Conservation (phyloP, 345 rosid genomes). For the Sapria himalayana region DNA sequence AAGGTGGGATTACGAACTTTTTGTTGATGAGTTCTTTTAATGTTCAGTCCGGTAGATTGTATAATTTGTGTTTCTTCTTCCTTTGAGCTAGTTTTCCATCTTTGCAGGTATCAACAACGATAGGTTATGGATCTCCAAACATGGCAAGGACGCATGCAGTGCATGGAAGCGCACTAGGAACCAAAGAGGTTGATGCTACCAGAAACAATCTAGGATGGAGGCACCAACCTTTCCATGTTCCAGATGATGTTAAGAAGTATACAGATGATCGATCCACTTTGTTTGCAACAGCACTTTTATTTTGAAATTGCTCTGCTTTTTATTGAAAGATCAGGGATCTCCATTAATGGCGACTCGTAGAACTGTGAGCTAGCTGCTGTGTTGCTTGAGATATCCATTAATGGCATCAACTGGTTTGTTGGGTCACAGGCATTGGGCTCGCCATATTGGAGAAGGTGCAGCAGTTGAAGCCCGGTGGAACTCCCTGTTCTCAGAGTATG, state of each 20-base stretch:
- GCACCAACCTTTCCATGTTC: constrained; percentile 78
- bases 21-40: neutral
- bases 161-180: constrained; percentile 89
- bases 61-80: no score
- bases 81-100: neutral
- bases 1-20: constrained; percentile 29
- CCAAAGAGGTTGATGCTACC: constrained; percentile 99
- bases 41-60: no score
- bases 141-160: constrained; percentile 88
- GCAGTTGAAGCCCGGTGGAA: constrained; percentile 79
- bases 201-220: constrained; percentile 97
- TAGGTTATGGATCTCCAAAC: constrained; percentile 97
- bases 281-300: no score
- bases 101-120: constrained; percentile 67
- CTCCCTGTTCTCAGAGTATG: constrained; percentile 62
- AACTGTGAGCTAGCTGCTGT: no score
- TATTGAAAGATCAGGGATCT: no score
- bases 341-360: no score
- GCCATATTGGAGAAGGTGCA: constrained; percentile 54
- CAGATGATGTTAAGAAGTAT: constrained; percentile 82
- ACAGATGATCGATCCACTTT: no score
- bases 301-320: no score
- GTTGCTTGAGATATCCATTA: no score
- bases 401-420: no score
- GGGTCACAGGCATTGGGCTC: constrained; percentile 79